A percentile compares a stretch with the other conserved stretches of the same genome.
Conservation (phyloP, 75 land plant genomes). For the Sequoia sempervirens region DNA sequence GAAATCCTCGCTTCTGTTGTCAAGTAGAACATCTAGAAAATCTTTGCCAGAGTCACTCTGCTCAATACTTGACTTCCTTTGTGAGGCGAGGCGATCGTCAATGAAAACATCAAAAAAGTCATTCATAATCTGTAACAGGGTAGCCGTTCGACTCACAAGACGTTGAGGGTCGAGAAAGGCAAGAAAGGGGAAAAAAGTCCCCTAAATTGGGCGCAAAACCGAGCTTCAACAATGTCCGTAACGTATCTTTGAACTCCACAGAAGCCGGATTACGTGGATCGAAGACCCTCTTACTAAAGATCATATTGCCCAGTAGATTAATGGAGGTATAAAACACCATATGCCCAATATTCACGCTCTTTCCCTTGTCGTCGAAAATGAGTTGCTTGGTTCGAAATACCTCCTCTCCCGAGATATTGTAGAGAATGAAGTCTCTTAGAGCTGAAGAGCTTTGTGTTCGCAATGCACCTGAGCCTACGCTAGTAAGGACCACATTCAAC, state of each 20-base stretch:
- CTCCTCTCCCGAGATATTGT: background rate
- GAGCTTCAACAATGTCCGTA: too few relatives aligned
- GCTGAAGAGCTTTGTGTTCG: slow-evolving; percentile 13
- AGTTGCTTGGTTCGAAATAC: background rate
- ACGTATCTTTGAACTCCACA: too few relatives aligned
- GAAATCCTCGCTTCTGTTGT: background rate
- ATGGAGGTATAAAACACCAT: background rate
- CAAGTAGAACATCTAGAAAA: background rate
- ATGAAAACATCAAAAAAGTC: background rate
- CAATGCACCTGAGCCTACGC: slow-evolving; percentile 6
- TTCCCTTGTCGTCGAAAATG: background rate
- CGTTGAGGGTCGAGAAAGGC: background rate
- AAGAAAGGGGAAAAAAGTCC: background rate
- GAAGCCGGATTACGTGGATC: background rate
- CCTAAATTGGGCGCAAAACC: too few relatives aligned
- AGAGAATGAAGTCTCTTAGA: slow-evolving; percentile 7
- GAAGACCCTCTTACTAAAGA: background rate
- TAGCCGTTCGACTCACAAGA: background rate
- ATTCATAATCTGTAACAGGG: background rate
- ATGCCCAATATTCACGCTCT: background rate
- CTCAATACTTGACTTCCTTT: too few relatives aligned
- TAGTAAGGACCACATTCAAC: slow-evolving; percentile 12
- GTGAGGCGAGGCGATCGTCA: background rate
- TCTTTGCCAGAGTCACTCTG: background rate
- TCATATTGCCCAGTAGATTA: background rate